Conservation (phyloP, 192 early-diverging fungal species). For the Pilobolus umbonatus region DNA sequence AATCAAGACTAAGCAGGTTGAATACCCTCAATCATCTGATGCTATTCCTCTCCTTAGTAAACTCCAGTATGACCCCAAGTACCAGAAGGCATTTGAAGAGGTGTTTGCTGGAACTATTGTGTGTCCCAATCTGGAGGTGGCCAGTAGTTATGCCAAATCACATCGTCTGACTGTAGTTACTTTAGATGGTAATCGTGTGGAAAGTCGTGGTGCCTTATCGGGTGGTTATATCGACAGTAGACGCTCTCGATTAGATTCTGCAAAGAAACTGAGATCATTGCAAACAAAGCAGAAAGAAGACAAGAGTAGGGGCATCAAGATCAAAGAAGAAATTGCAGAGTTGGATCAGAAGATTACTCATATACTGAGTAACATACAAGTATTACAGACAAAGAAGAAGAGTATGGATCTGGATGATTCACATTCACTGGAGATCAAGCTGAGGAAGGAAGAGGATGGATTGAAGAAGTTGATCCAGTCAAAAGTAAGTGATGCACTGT, state of each 20-base stretch:
- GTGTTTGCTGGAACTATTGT: constrained; percentile 90
- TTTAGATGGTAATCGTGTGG: constrained; percentile 85
- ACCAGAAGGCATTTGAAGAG: constrained; percentile 77
- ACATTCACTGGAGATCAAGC: constrained; percentile 51
- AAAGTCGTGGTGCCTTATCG: constrained; percentile 85
- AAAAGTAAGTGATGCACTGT: no score
- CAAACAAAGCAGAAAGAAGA: constrained; percentile 42
- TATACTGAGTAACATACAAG: constrained; percentile 54
- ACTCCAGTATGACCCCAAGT: constrained; percentile 66
- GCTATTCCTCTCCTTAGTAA: constrained; percentile 81
- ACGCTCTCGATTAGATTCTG: constrained; percentile 70
- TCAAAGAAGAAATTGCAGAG: constrained; percentile 51
- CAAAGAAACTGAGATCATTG: constrained; percentile 52
- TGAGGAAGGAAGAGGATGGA: constrained; percentile 57
- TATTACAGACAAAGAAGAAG: constrained; percentile 46
- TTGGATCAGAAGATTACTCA: constrained; percentile 62
- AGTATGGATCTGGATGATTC: constrained; percentile 53
- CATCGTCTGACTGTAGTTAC: constrained; percentile 84
- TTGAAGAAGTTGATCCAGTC: constrained; percentile 43
- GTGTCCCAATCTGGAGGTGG: constrained; percentile 78
- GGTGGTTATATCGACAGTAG: constrained; percentile 83
- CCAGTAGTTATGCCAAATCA: constrained; percentile 68
- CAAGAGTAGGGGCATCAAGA: constrained; percentile 25
- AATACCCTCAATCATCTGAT: constrained; percentile 65
- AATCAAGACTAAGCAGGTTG: constrained; percentile 52